A percentile compares a stretch with the other conserved stretches of the same genome.
Evolutionary conservation across 2,329 filamentous ascomycete genomes (phyloP).

Genomic region (Paracoccidioides brasiliensis): DNA sequence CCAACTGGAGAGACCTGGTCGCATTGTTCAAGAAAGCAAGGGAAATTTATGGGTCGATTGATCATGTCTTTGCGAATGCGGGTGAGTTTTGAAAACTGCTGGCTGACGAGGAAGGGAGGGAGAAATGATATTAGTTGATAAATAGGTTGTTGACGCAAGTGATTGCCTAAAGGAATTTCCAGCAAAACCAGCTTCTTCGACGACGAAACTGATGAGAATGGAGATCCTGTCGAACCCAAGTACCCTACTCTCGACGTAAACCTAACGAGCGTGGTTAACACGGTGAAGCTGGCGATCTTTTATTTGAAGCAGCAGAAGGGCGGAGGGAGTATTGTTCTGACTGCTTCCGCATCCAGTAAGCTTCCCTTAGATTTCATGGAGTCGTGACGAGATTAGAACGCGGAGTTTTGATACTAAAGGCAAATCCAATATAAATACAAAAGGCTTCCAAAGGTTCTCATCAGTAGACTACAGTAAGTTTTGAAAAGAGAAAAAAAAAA

Average conservation of each 20-base stretch:
- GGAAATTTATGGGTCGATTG: conserved; percentile 30
- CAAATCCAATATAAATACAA: background rate
- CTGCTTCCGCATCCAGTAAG: conserved; percentile 34
- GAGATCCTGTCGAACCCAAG: conserved; percentile 36
- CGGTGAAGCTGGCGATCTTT: conserved; percentile 36
- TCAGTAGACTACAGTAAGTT: conserved; percentile 38
- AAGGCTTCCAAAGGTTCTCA: conserved; percentile 36
- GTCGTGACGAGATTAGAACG: too few relatives aligned
- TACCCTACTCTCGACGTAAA: conserved; percentile 37
- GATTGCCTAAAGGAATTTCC: conserved; percentile 29
- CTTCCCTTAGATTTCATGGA: background rate
- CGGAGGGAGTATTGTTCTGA: conserved; percentile 43
- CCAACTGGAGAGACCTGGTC: conserved; percentile 38
- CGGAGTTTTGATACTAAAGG: too few relatives aligned
- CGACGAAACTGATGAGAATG: conserved; percentile 37
- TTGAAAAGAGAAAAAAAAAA: too few relatives aligned
- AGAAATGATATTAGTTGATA: too few relatives aligned
- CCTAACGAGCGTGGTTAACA: conserved; percentile 39
- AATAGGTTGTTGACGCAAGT: too few relatives aligned
- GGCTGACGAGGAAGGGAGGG: too few relatives aligned
- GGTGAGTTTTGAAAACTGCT: background rate
- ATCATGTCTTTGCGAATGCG: conserved; percentile 43
- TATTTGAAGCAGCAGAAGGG: conserved; percentile 37
- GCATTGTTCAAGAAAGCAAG: conserved; percentile 40
- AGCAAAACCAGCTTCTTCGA: conserved; percentile 36